phyloP scores from a whole-genome alignment of 2,329 filamentous ascomycete species.

The Paraphaeosphaeria minitans region DNA sequence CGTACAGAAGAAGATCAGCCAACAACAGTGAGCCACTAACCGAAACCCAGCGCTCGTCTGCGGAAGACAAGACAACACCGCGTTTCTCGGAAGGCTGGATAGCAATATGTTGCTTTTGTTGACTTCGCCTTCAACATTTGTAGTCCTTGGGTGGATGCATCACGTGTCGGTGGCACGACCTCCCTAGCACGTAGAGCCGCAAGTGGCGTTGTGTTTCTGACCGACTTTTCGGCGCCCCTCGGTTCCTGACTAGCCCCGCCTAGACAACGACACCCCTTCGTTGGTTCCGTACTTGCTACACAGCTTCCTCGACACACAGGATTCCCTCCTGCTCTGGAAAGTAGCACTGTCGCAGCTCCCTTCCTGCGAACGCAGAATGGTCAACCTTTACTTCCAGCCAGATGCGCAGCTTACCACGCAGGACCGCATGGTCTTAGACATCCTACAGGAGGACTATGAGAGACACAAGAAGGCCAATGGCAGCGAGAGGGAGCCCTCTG shows the following conservation, averaged over 20 bases:
- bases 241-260: conserved; percentile 8
- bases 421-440: conserved; percentile 37
- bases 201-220: conserved; percentile 1
- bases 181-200: background rate
- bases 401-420: conserved; percentile 39
- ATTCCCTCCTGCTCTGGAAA: background rate
- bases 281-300: background rate
- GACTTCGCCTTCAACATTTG: background rate
- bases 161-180: conserved; percentile 3
- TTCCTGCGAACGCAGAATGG: conserved; percentile 24
- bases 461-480: conserved; percentile 14
- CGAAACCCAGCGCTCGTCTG: background rate
- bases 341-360: background rate
- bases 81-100: background rate
- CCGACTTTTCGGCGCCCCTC: conserved; percentile 10
- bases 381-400: conserved; percentile 36
- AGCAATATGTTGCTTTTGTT: background rate
- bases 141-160: background rate
- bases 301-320: background rate
- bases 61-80: background rate
- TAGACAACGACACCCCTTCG: background rate
- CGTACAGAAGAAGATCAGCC: background rate
- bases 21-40: background rate
- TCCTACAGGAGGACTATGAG: conserved; percentile 38
- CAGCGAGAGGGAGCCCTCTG: conserved; percentile 12